Conservation (phyloP, 106 monocot species). For the Dactylorhiza incarnata region DNA sequence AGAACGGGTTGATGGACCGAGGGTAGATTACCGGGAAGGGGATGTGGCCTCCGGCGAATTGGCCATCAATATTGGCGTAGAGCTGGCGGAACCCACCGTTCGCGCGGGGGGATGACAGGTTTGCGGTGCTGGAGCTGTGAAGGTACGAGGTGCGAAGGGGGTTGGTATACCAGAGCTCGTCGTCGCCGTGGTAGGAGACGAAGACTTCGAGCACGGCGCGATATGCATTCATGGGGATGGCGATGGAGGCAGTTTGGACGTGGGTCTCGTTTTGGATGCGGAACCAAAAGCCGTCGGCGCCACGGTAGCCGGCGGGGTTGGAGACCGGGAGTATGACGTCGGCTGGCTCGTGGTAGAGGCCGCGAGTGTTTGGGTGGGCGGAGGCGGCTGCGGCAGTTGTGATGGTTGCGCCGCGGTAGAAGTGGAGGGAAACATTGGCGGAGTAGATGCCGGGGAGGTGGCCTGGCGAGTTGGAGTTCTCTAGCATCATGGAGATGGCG, state of each 20-base stretch:
- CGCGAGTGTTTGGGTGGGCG: constrained; percentile 11
- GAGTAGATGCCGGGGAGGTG: constrained; percentile 29
- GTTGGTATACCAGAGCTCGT: constrained; percentile 38
- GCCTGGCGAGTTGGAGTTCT: constrained; percentile 20
- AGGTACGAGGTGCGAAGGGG: constrained; percentile 20
- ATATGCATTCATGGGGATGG: constrained; percentile 28
- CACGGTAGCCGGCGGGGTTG: constrained; percentile 7
- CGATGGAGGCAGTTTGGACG: background rate
- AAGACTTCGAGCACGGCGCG: constrained; percentile 32
- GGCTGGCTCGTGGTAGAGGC: constrained; percentile 30
- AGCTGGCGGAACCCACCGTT: constrained; percentile 44
- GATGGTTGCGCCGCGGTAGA: constrained; percentile 21
- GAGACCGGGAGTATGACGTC: constrained; percentile 51
- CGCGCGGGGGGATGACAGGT: constrained; percentile 14
- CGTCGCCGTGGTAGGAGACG: constrained; percentile 24
- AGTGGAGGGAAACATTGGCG: constrained; percentile 30
- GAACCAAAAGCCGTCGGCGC: constrained; percentile 25
- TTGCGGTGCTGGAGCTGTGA: background rate
- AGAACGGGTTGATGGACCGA: constrained; percentile 29
- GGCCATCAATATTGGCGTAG: constrained; percentile 27
- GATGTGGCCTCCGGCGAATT: constrained; percentile 27
- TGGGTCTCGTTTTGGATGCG: constrained; percentile 20
- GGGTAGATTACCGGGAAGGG: constrained; percentile 39
- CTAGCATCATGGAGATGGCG: constrained; percentile 26
- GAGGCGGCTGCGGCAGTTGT: background rate